Evolutionary conservation across 225 moss, liverwort and hornwort species (phyloP).

Genomic region (Physcomitrium patens): DNA sequence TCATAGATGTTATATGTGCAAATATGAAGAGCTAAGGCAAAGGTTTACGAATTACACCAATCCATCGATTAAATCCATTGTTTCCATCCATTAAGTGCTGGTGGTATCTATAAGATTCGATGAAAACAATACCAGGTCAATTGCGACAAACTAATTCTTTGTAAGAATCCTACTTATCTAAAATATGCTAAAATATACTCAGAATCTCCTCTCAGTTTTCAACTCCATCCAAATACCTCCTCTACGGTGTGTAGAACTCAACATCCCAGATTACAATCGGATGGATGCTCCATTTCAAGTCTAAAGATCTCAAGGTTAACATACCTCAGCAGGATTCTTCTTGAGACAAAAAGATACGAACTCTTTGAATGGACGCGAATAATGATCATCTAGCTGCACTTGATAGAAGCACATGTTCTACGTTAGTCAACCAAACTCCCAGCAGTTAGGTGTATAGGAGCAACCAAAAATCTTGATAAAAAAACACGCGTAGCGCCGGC

Average conservation of each 20-base stretch:
- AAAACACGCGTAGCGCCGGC: not conserved
- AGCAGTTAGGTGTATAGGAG: not conserved
- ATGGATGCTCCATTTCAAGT: constrained; percentile 2
- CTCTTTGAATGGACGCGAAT: constrained; percentile 91
- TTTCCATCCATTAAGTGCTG: constrained; percentile 9
- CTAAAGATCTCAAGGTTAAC: constrained; percentile 1
- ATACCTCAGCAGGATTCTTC: constrained; percentile 94
- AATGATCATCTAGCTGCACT: constrained; percentile 97
- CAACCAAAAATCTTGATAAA: constrained; percentile 11
- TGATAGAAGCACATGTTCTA: constrained; percentile 22
- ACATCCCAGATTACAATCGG: not conserved
- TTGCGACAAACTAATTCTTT: not conserved
- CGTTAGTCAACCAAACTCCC: not conserved
- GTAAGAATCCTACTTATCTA: not conserved
- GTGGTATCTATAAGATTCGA: constrained; percentile 3
- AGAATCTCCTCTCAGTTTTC: not conserved
- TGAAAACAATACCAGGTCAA: not conserved
- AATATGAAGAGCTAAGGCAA: not conserved
- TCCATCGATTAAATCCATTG: no score
- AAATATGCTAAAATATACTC: not conserved
- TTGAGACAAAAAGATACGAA: constrained; percentile 93
- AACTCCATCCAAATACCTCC: constrained; percentile 7
- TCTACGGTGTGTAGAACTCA: not conserved
- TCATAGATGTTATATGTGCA: not conserved
- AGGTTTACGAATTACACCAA: not conserved